Evolutionary conservation across 2,329 filamentous ascomycete species (phyloP), one percentile per base, ranked within the genome.

Genomic region (Colletotrichum lupini): DNA sequence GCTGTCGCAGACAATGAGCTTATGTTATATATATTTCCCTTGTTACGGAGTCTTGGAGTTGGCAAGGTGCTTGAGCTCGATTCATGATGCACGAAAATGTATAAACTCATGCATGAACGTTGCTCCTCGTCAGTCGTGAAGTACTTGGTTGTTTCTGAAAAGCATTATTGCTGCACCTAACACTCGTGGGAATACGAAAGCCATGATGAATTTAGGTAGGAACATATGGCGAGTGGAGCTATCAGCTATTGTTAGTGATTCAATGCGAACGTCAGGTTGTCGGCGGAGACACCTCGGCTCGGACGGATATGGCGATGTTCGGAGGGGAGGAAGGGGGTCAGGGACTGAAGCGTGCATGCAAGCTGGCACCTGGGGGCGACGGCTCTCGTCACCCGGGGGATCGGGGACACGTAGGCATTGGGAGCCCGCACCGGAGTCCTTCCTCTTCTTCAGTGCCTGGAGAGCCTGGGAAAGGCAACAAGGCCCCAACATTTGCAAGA

Each of bases 401-500:
- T 46, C 58, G 35, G 58, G 58, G 58, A 61, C 58, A 61, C 58
- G 35, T 61, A 61, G 42, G 19, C 42, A 49, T 22, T 49, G 42
- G 7, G 42, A 49, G 42, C 42, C 42, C 42, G 19, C 42, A 49
- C 16, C 19, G 42, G 19, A 46, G 42, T 46, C 19, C 42, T 49
- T 9, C 11, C 42, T 49, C 42, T 49, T 57, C 32, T 49, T 56
- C 24, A 55, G 53, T 73, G 70, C 66, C 42, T 65, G 53, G 35
- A 32, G 37, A 68, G 53, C 69, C 69, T 68, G 69, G 65, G 19
- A 63, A 72, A 58, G 64, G 59, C 49, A 24, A 56, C 58, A 63
- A 63, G 69, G 58, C 28, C 14, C 53, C 58, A 72, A 59, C 57
- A 68, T 68, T 68, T 52, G 59, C 65, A 32, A 68, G 32, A 60